A percentile compares a stretch with the other conserved stretches of the same genome.
These are phyloP conservation scores for Cyathus olla DNA, from an alignment of 1,284 basidiomycete genomes.

Conservation along the genomic window DNA sequence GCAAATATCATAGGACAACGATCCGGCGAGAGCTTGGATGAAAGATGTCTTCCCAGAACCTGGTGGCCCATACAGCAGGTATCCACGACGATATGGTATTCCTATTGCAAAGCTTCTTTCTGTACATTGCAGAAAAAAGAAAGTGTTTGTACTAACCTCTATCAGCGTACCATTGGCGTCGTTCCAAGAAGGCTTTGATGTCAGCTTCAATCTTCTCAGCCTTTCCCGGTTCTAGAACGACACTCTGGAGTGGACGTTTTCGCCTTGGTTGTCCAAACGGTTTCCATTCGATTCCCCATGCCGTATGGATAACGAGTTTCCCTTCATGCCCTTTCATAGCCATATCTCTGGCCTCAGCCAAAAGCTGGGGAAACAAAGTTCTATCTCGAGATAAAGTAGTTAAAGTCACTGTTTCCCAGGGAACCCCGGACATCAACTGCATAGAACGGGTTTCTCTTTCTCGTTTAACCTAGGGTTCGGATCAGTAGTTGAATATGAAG, in stretches of 20 bases:
- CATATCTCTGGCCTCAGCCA: slow-evolving; percentile 90
- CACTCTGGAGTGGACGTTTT: slow-evolving; percentile 90
- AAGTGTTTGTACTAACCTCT: slow-evolving; percentile 69
- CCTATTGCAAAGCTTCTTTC: slow-evolving; percentile 58
- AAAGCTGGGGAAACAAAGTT: slow-evolving; percentile 82
- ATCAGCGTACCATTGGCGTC: slow-evolving; percentile 96
- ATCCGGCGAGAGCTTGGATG: slow-evolving; percentile 96
- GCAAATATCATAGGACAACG: slow-evolving; percentile 95
- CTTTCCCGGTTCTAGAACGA: slow-evolving; percentile 88
- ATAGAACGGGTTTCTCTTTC: slow-evolving; percentile 95
- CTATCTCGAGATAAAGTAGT: slow-evolving; percentile 93
- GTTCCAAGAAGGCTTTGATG: slow-evolving; percentile 83
- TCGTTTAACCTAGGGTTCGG: slow-evolving; percentile 78
- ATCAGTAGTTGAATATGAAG: slow-evolving; percentile 5
- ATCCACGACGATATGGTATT: slow-evolving; percentile 97
- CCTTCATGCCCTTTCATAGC: slow-evolving; percentile 92
- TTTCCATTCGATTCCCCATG: slow-evolving; percentile 97
- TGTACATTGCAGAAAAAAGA: background rate
- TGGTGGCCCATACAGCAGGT: slow-evolving; percentile 95
- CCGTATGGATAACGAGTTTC: slow-evolving; percentile 96
- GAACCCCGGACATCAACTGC: slow-evolving; percentile 91
- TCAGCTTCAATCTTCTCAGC: slow-evolving; percentile 87
- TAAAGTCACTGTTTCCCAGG: slow-evolving; percentile 98
- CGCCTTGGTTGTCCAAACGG: slow-evolving; percentile 94
- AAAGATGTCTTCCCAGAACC: slow-evolving; percentile 99